Evolutionary conservation across 169 alveolate genomes (phyloP).

Genomic region (Cyclospora cayetanensis): DNA sequence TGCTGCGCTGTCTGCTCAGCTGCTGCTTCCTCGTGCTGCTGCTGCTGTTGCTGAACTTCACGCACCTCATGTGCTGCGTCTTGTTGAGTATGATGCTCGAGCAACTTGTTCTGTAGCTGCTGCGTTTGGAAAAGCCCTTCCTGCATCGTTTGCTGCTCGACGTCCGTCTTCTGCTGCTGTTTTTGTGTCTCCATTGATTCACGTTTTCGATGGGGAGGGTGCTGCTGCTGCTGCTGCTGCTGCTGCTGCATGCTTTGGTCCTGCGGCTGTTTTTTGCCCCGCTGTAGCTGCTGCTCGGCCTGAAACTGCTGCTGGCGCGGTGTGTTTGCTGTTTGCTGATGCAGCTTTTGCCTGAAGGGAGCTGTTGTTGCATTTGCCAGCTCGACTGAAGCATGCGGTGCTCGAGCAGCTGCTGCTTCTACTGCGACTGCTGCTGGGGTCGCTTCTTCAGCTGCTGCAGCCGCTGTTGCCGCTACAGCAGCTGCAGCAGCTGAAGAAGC

Average conservation of each 20-base stretch:
- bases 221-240: not conserved
- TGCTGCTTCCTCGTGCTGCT: not conserved
- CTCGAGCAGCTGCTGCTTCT: not conserved
- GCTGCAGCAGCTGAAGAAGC: not conserved
- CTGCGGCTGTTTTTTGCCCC: not conserved
- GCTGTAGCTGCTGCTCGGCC: not conserved
- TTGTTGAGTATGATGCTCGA: not conserved
- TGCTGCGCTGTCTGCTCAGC: conserved; percentile 3
- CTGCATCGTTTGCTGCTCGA: not conserved
- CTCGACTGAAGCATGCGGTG: not conserved
- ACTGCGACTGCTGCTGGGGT: not conserved
- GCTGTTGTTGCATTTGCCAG: not conserved
- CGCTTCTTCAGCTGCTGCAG: not conserved
- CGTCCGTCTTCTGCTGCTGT: not conserved
- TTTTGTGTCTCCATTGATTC: no score
- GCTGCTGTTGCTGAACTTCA: not conserved
- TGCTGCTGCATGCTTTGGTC: not conserved
- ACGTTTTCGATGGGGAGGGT: no score
- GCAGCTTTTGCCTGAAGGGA: not conserved
- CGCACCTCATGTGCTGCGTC: not conserved
- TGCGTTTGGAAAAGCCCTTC: not conserved
- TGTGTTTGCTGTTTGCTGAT: not conserved
- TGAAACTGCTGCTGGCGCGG: not conserved
- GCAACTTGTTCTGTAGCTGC: not conserved
- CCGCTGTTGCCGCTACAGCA: not conserved